Evolutionary conservation across 768 basidiomycete genomes (phyloP).

Genomic region (Lentinula raphanica): DNA sequence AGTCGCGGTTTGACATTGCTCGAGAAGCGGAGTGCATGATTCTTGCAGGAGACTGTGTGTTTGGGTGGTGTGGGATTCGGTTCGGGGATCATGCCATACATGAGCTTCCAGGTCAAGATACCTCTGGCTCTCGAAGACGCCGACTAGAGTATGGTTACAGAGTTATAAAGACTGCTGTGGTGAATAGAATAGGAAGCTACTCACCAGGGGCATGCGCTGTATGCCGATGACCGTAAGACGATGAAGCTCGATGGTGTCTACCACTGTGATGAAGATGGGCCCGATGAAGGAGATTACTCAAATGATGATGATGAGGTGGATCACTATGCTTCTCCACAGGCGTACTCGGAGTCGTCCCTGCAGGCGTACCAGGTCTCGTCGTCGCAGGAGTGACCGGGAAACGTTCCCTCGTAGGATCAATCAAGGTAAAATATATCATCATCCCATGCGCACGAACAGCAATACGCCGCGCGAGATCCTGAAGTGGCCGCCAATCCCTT

Average conservation of each 20-base stretch:
- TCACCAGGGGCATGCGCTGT: conserved; percentile 10
- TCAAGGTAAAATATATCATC: conserved; percentile 54
- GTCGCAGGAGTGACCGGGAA: conserved; percentile 47
- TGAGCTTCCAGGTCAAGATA: conserved; percentile 65
- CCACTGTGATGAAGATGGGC: conserved; percentile 21
- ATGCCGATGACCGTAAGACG: conserved; percentile 8
- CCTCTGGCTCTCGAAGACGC: conserved; percentile 67
- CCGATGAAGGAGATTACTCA: conserved; percentile 13
- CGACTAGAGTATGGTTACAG: conserved; percentile 43
- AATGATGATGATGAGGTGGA: conserved; percentile 3
- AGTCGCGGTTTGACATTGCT: conserved; percentile 35
- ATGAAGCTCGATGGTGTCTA: conserved; percentile 24
- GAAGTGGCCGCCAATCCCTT: conserved; percentile 47
- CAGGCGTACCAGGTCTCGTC: conserved; percentile 31
- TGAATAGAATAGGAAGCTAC: conserved; percentile 23
- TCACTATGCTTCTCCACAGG: conserved; percentile 5
- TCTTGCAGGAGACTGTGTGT: conserved; percentile 41
- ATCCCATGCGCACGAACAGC: conserved; percentile 59
- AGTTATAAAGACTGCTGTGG: conserved; percentile 12
- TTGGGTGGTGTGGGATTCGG: conserved; percentile 35
- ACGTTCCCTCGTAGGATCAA: conserved; percentile 55
- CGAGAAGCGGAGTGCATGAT: conserved; percentile 52
- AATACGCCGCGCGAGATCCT: conserved; percentile 43
- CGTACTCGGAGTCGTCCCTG: conserved; percentile 21
- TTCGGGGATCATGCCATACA: conserved; percentile 44